Evolutionary conservation across 306 rosid species (phyloP).

Genomic region (Cucumis hystrix): DNA sequence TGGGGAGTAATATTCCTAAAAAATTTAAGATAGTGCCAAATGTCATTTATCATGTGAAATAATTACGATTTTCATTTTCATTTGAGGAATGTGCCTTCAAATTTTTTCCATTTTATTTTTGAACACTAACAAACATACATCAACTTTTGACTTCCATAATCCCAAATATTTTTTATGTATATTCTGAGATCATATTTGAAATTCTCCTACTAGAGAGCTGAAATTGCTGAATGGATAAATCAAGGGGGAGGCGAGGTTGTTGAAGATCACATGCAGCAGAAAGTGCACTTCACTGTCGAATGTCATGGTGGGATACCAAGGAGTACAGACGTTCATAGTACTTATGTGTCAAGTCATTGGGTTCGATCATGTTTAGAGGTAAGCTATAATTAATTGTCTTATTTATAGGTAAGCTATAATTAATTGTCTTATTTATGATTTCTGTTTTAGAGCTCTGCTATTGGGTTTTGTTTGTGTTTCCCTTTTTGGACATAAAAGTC

Average conservation of each 20-base stretch:
- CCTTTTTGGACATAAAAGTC: background rate
- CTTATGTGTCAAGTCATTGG: constrained; percentile 77
- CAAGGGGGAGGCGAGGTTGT: constrained; percentile 60
- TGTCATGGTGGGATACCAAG: constrained; percentile 56
- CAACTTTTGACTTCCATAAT: no score
- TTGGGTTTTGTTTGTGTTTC: constrained; percentile 7
- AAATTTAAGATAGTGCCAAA: background rate
- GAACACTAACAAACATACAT: background rate
- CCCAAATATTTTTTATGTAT: no score
- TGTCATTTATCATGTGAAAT: background rate
- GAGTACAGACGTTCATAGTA: constrained; percentile 19
- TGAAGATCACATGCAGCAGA: constrained; percentile 30
- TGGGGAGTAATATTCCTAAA: no score
- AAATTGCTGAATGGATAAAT: constrained; percentile 73
- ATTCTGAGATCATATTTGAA: background rate
- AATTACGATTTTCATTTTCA: background rate
- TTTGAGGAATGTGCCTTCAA: background rate
- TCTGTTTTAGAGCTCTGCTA: background rate
- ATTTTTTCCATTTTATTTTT: background rate
- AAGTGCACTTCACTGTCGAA: constrained; percentile 51
- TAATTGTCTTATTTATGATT: constrained; percentile 10
- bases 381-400: no score
- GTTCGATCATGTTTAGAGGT: constrained; percentile 79
- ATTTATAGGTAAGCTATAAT: constrained; percentile 84
- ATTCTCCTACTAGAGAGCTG: constrained; percentile 45